These are phyloP conservation scores for Aquilaria sinensis DNA, from an alignment of 345 rosid species.

Conservation along the genomic window DNA sequence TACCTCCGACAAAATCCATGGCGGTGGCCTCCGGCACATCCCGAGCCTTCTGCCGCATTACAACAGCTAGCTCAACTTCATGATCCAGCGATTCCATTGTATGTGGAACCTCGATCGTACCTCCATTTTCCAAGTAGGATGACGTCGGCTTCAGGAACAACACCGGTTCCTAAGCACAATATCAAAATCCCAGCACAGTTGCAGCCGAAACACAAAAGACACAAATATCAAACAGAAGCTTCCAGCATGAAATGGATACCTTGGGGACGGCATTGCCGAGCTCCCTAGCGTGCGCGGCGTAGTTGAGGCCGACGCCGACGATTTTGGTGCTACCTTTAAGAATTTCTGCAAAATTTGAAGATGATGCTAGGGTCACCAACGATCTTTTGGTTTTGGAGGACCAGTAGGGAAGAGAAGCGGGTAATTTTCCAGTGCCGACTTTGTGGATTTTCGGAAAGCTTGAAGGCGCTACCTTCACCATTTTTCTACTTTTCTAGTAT, in stretches of 20 bases:
- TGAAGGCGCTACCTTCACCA: constrained; percentile 32
- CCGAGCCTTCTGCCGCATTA: constrained; percentile 68
- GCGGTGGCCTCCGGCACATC: constrained; percentile 73
- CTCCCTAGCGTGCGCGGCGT: constrained; percentile 92
- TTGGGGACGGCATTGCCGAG: constrained; percentile 91
- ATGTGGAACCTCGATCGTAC: constrained; percentile 88
- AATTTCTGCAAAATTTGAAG: constrained; percentile 40
- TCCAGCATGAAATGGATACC: constrained; percentile 24
- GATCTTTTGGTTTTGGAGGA: too few species aligned
- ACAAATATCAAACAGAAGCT: neutral
- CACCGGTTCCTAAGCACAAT: constrained; percentile 57
- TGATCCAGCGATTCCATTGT: constrained; percentile 68
- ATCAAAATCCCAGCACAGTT: neutral
- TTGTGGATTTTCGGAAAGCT: constrained; percentile 55
- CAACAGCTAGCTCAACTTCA: constrained; percentile 95
- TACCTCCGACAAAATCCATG: constrained; percentile 88
- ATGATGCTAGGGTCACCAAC: constrained; percentile 34
- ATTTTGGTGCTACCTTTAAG: constrained; percentile 73
- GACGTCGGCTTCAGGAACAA: constrained; percentile 92
- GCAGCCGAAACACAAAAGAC: constrained; percentile 2
- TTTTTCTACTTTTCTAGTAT: neutral
- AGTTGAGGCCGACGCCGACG: constrained; percentile 95
- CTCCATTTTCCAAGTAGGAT: constrained; percentile 77
- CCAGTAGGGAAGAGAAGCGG: too few species aligned
- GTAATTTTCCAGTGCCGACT: constrained; percentile 22